Conservation (phyloP, 2,329 filamentous ascomycete genomes). For the Botrytis galanthina region DNA sequence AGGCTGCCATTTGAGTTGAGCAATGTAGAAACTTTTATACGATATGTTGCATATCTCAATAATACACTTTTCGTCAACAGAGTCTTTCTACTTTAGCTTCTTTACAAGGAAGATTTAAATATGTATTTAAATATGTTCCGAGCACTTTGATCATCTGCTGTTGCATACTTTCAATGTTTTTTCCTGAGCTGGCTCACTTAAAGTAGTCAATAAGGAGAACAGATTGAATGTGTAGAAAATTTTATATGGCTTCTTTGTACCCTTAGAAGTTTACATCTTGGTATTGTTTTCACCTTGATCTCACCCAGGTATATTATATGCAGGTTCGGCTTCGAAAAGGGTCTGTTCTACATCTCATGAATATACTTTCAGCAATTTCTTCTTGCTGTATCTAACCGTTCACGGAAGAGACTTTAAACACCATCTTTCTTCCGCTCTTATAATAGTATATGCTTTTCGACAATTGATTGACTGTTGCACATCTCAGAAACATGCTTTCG, state of each 20-base stretch:
- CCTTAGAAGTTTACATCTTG: not conserved
- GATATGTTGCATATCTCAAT: not conserved
- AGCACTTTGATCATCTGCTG: not conserved
- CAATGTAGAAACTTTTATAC: not conserved
- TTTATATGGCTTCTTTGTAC: not conserved
- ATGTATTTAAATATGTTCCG: not conserved
- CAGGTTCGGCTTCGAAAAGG: not conserved
- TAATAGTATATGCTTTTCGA: not conserved
- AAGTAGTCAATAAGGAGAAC: rapidly evolving
- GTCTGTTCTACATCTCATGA: not conserved
- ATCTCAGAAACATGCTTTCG: not conserved
- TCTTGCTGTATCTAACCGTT: too few species aligned
- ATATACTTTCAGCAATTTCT: not conserved
- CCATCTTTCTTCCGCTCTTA: not conserved
- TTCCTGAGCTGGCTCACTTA: not conserved
- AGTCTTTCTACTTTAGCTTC: not conserved
- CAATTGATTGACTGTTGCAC: not conserved
- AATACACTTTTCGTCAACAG: not conserved
- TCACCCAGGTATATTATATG: not conserved
- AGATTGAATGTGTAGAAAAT: not conserved
- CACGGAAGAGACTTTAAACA: rapidly evolving
- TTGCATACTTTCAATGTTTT: not conserved
- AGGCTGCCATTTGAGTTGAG: not conserved
- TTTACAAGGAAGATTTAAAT: not conserved
- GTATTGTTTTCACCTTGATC: not conserved